Base-by-base conservation (phyloP, 441 rosid genomes). In the Populus trichocarpa region DNA sequence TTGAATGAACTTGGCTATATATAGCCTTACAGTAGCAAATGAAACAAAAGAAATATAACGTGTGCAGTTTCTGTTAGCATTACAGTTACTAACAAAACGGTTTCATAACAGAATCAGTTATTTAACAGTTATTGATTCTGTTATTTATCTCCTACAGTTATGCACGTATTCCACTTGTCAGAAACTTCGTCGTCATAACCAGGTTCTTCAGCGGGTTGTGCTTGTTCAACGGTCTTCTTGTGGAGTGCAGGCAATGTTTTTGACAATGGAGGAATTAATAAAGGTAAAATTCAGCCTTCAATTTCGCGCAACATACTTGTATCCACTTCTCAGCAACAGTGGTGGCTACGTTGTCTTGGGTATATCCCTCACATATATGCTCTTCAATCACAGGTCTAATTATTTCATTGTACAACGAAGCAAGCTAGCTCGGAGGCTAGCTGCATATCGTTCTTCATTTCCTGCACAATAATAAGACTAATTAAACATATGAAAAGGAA, bases 281-380 rank as follows among this genome's bases (percentile, higher is more conserved):
- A 30, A 95, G 91, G 85, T 93, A 89, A 71, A 95, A 95, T 88
- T 95, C 97, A 8, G 92, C 89, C 88, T 90, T 95, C 75, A 93
- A 83, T 74, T 92, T 92, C 42, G 71, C 10, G 80, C 99, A 93
- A 88, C 93, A 83, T 40, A 90, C 97, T 85, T 90, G 88, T 26
- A 95, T 93, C 99, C 99, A 95, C 80, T 91, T 93, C 89, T 95
- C 99, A 4, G 97, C 99, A 38, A 95, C 94, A 61, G 93, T 91
- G 59, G 99, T 93, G 6, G 99, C 92, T 28, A 93, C 95, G 73
- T 87, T 86, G 76, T 93, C 99, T 83, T 95, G 97, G 85, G 80
- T 93, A 78, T 95, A 78, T 95, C 99, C 86, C 96, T 91, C 79
- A 91, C 99, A 65, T 25, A 25, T 25, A 25, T 93, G 94, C 81